Percentiles rank a stretch among this genome's conserved stretches.
Evolutionary conservation across 768 basidiomycete species (phyloP).

Genomic region (Lactarius tabidus): DNA sequence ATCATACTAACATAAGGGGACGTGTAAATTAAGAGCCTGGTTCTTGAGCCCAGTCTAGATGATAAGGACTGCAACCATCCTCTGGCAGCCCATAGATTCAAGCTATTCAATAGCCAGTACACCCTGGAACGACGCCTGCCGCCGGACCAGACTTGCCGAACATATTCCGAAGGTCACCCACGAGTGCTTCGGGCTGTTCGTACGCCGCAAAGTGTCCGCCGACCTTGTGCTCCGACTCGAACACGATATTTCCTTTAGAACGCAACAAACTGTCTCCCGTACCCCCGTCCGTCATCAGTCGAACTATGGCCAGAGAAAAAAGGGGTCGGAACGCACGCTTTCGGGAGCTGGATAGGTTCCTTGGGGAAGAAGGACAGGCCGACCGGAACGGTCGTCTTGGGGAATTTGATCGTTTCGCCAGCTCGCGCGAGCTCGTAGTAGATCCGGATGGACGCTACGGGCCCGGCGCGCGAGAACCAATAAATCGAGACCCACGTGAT

Average conservation of each 20-base stretch:
- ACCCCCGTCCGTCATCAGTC: neutral
- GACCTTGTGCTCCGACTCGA: conserved; percentile 43
- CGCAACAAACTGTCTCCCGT: conserved; percentile 23
- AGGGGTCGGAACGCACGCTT: conserved; percentile 35
- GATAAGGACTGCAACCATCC: too few species aligned
- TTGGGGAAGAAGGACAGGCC: conserved; percentile 52
- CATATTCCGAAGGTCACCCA: conserved; percentile 50
- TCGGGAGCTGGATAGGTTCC: conserved; percentile 36
- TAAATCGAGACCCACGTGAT: conserved; percentile 58
- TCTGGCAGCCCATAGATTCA: neutral
- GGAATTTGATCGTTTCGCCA: neutral
- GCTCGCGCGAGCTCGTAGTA: conserved; percentile 45
- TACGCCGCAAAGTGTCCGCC: conserved; percentile 60
- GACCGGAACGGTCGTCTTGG: conserved; percentile 36
- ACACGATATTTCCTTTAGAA: conserved; percentile 40
- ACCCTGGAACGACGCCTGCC: conserved; percentile 43
- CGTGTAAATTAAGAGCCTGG: too few species aligned
- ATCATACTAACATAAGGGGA: too few species aligned
- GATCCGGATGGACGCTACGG: conserved; percentile 53
- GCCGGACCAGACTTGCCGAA: conserved; percentile 51
- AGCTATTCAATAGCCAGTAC: neutral
- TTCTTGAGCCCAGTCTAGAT: too few species aligned
- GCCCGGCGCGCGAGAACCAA: conserved; percentile 55
- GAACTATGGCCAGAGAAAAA: neutral
- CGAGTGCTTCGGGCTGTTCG: conserved; percentile 47